Conservation (phyloP, 441 rosid genomes). For the Arabidopsis hybrid region DNA sequence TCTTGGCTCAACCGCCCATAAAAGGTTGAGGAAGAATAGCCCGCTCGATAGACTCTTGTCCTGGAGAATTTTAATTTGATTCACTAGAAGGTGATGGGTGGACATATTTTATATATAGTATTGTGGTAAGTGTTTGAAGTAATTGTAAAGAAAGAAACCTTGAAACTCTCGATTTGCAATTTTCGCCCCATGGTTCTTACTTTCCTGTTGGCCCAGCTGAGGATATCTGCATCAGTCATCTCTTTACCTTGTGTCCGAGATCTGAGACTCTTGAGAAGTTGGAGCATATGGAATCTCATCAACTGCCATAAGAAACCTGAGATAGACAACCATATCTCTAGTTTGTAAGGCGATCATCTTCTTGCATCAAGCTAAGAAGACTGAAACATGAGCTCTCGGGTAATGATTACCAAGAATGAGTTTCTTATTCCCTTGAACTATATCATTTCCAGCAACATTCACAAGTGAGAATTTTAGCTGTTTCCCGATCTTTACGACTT, state of each 20-base stretch:
- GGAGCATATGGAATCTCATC: slow-evolving; percentile 91
- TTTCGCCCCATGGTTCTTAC: slow-evolving; percentile 70
- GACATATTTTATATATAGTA: neutral
- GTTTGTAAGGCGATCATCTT: slow-evolving; percentile 19
- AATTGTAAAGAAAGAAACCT: slow-evolving; percentile 51
- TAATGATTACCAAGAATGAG: slow-evolving; percentile 66
- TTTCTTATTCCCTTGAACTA: slow-evolving; percentile 80
- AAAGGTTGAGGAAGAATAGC: slow-evolving; percentile 86
- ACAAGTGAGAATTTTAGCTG: slow-evolving; percentile 66
- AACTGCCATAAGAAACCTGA: slow-evolving; percentile 95
- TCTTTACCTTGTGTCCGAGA: slow-evolving; percentile 81
- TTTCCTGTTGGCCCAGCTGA: slow-evolving; percentile 84
- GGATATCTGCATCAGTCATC: slow-evolving; percentile 81
- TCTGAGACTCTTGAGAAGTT: slow-evolving; percentile 85
- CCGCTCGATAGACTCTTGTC: slow-evolving; percentile 83
- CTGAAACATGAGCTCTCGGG: slow-evolving; percentile 2
- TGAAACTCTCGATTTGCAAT: slow-evolving; percentile 75
- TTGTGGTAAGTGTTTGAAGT: neutral
- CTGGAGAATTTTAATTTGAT: slow-evolving; percentile 49
- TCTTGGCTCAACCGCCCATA: slow-evolving; percentile 88
- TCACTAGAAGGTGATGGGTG: slow-evolving; percentile 7
- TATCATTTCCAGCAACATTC: slow-evolving; percentile 72
- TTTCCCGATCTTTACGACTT: slow-evolving; percentile 67
- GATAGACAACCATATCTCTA: slow-evolving; percentile 28
- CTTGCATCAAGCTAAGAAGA: neutral